phyloP scores from a whole-genome alignment of 1,284 basidiomycete genomes.

The Cutaneotrichosporon dermatis region DNA sequence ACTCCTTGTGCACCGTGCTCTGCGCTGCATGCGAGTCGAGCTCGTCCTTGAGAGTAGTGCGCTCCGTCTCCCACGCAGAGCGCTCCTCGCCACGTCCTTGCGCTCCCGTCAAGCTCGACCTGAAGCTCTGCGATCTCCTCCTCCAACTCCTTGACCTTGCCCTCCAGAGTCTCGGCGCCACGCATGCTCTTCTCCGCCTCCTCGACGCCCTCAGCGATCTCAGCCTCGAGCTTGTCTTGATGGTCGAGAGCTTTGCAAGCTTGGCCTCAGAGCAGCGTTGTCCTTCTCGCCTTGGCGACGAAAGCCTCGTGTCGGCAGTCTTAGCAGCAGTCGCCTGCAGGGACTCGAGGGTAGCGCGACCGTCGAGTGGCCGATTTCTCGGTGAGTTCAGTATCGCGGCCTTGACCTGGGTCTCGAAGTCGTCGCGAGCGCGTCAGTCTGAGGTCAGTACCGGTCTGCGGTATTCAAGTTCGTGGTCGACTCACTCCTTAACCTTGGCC shows the following conservation, averaged over 20 bases:
- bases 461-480: neutral
- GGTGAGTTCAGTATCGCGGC: constrained; percentile 8
- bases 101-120: constrained; percentile 13
- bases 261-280: constrained; percentile 19
- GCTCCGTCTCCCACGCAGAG: constrained; percentile 15
- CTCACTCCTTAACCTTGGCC: constrained; percentile 17
- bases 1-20: constrained; percentile 9
- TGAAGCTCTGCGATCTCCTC: constrained; percentile 24
- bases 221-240: constrained; percentile 22
- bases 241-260: constrained; percentile 18
- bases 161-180: constrained; percentile 15
- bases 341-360: constrained; percentile 11
- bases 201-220: constrained; percentile 24
- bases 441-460: no score
- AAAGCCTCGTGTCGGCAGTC: constrained; percentile 13
- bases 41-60: constrained; percentile 13
- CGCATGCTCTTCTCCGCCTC: constrained; percentile 26
- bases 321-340: constrained; percentile 13
- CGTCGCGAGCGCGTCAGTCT: constrained; percentile 18
- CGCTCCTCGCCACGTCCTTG: constrained; percentile 13
- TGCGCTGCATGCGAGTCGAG: constrained; percentile 5
- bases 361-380: constrained; percentile 2
- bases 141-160: constrained; percentile 23
- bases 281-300: constrained; percentile 8
- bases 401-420: constrained; percentile 18